Base-by-base conservation (phyloP, 2,329 filamentous ascomycete species). In the Graphiopsis chlorocephala region DNA sequence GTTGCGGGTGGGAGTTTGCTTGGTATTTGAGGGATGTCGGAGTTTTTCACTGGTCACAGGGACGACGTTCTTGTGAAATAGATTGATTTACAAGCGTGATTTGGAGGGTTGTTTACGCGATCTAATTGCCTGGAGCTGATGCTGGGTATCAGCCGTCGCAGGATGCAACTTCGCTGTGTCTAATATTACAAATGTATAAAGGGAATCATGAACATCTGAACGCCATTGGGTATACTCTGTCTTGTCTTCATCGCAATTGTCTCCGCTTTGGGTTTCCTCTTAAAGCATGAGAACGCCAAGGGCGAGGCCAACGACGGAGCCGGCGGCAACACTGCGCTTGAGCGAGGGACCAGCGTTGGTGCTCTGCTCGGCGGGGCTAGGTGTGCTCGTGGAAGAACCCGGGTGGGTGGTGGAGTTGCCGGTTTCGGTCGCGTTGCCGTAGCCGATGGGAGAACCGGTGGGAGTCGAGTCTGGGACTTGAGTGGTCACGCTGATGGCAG, bases 281-380 rank as follows among this genome's bases (percentile, higher is more conserved):
- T 66, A 72, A 20, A 73, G 59, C 64, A 72, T 60, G 52, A 69
- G 64, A 28, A 68, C 61, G 25, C 62, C 68, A 23, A 71, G 47
- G 23, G 67, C 65, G n/a, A 73, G 50, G 62, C 70, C 68, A 20
- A 73, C 65, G 8, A 73, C 61, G 23, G 72, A 72, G 45, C 64
- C 67, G 14, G 57, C 67, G 26, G 65, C 62, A 60, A 72, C 61
- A 23, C 60, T 50, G 48, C 60, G n/a, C 31, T 62, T 65, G 38
- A 61, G 53, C 3, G 67, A 59, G 17, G 69, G 68, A 25, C 35
- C 72, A 29, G 64, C 38, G 38, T 57, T 62, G 29, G 48, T 26
- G 23, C 26, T 64, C 59, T 55, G 57, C 58, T 61, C 53, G 12
- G 58, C 58, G 12, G 59, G 28, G 15, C 33, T 64, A 20, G 69